Conservation (phyloP, 1,284 basidiomycete genomes). For the Pyrrhoderma noxium region DNA sequence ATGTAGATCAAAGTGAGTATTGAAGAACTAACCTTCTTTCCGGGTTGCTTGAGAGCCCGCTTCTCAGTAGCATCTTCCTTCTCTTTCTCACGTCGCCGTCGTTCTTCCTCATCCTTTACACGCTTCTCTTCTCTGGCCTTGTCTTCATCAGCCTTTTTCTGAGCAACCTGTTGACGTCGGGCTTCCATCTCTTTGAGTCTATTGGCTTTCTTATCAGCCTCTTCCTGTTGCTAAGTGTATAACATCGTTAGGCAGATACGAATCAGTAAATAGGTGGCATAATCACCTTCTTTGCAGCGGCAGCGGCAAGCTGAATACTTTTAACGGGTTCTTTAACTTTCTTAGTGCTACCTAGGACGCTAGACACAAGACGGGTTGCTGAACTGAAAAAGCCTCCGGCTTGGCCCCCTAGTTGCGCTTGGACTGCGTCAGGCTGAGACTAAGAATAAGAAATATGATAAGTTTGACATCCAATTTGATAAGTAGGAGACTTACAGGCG, state of each 20-base stretch:
- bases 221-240: slow-evolving; percentile 77
- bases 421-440: slow-evolving; percentile 7
- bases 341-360: slow-evolving; percentile 55
- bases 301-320: slow-evolving; percentile 75
- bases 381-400: slow-evolving; percentile 53
- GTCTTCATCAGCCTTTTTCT: slow-evolving; percentile 76
- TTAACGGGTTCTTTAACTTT: slow-evolving; percentile 70
- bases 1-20: not conserved
- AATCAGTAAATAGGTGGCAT: not conserved
- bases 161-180: slow-evolving; percentile 59
- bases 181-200: slow-evolving; percentile 75
- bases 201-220: slow-evolving; percentile 69
- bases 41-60: slow-evolving; percentile 39
- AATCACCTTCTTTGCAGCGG: slow-evolving; percentile 75
- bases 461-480: not conserved
- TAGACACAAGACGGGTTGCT: slow-evolving; percentile 58
- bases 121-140: slow-evolving; percentile 62
- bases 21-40: slow-evolving; percentile 45
- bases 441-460: not conserved
- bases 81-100: slow-evolving; percentile 66
- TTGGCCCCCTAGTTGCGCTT: not conserved
- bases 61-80: slow-evolving; percentile 69
- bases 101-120: slow-evolving; percentile 60
- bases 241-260: not conserved
- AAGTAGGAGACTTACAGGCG: slow-evolving; percentile 26